A percentile compares a stretch with the other conserved stretches of the same genome.
Conservation (phyloP, 2,329 filamentous ascomycete species). For the Paracorniculantispora psalliotae region DNA sequence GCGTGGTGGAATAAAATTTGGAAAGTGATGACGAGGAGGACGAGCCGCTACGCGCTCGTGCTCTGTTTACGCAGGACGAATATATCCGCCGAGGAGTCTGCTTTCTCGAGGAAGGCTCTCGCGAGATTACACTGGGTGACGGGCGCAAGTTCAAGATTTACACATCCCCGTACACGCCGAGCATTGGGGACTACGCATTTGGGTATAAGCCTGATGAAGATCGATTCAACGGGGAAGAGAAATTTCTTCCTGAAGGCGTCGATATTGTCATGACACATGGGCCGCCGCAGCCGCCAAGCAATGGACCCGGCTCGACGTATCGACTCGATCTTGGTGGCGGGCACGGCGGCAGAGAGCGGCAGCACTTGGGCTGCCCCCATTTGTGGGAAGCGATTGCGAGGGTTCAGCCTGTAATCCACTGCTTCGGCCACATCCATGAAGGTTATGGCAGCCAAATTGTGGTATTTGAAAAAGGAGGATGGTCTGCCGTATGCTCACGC, state of each 20-base stretch:
- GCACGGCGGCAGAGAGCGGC: slow-evolving; percentile 17
- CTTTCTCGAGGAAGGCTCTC: slow-evolving; percentile 34
- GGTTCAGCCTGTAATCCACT: slow-evolving; percentile 22
- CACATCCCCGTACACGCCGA: slow-evolving; percentile 36
- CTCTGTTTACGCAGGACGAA: background rate
- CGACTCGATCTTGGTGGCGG: slow-evolving; percentile 24
- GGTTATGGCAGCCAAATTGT: slow-evolving; percentile 29
- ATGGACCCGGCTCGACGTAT: background rate
- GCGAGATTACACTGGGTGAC: slow-evolving; percentile 31
- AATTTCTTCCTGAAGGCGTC: slow-evolving; percentile 15
- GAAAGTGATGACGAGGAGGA: slow-evolving; percentile 16
- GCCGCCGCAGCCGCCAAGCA: slow-evolving; percentile 25
- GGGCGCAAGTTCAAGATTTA: slow-evolving; percentile 35
- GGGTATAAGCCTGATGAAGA: slow-evolving; percentile 28
- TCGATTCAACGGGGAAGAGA: slow-evolving; percentile 10
- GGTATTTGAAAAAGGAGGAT: background rate
- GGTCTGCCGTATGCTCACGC: too few relatives aligned
- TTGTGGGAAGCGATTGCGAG: slow-evolving; percentile 18
- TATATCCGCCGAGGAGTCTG: slow-evolving; percentile 18
- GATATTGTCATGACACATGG: slow-evolving; percentile 24
- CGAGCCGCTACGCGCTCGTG: slow-evolving; percentile 5
- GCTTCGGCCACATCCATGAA: slow-evolving; percentile 22
- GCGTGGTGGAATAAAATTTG: slow-evolving; percentile 24
- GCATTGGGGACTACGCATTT: slow-evolving; percentile 33
- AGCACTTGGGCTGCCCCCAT: slow-evolving; percentile 18